Base-by-base conservation (phyloP, 768 basidiomycete species). In the Tulasnella sp. region DNA sequence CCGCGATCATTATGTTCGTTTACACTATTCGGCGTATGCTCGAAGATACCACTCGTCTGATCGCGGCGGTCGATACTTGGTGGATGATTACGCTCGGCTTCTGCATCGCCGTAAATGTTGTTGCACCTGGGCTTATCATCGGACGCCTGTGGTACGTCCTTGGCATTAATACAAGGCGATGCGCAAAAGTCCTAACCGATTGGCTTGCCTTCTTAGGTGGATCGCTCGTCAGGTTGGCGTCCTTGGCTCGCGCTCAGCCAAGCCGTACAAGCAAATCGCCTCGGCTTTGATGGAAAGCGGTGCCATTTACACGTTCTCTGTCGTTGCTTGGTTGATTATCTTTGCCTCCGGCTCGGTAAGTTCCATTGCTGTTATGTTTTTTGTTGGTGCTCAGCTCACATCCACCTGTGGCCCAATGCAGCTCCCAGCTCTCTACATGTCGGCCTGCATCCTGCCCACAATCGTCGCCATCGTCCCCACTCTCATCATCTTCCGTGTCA, bases 291-390 rank as follows among this genome's bases (percentile, higher is more conserved):
- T 77, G 69, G 77, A 77, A 67, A 71, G 70, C 18, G 77, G 77
- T 35, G 39, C 69, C 6, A 67, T 77, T 10, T 77, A 77, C 40
- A 77, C 77, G 37, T 40, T 70, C 42, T 67, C 69, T 40, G 42
- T 77, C 77, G 70, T 37, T 29, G 77, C 77, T 29, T 77, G 77
- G 77, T 69, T 77, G 32, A 70, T 77, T 32, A 71, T 77, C 46
- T 77, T 77, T 69, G 67, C 69, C 48, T 44, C 70, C 32, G 77
- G 77, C 73, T 77, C 77, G n/a, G 77, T 77, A 29, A 70, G 77
- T 72, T 57, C 61, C 1, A 37, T n/a, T 23, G 32, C 23, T 40
- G 32, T 48, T 23, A 7, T 7, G 51, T 29, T 23, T 51, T 32
- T 20, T 3, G 18, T n/a, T 10, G 16, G 0, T n/a, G 23, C 37